phyloP scores from a whole-genome alignment of 208 protist genomes.

The Phytomonas sp. region DNA sequence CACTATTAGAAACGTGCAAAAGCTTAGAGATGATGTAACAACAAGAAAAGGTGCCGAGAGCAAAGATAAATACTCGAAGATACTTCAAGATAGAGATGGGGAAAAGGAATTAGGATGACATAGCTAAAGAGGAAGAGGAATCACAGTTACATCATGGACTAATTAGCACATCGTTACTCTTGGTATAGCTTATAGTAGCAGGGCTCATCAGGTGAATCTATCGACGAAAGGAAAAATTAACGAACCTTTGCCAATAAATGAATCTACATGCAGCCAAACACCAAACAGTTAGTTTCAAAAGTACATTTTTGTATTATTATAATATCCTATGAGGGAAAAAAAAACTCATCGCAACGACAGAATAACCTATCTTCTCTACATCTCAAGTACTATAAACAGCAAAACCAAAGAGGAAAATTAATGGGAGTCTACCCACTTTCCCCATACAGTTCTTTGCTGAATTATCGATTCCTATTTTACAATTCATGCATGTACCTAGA shows the following conservation, averaged over 20 bases:
- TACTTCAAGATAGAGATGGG: neutral
- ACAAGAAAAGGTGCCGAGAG: neutral
- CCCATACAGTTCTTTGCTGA: neutral
- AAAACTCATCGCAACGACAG: neutral
- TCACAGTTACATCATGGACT: neutral
- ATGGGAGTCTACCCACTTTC: neutral
- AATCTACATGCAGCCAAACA: neutral
- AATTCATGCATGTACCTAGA: conserved; percentile 1
- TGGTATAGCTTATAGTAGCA: neutral
- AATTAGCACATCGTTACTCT: neutral
- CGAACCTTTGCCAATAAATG: neutral
- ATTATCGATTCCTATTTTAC: neutral
- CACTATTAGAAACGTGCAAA: neutral
- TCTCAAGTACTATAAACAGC: neutral
- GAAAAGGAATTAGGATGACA: neutral
- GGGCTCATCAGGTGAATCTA: neutral
- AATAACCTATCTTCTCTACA: neutral
- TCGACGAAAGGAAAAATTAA: neutral
- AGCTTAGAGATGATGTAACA: neutral
- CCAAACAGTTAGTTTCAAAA: neutral
- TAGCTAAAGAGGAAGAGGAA: neutral
- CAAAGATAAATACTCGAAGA: neutral
- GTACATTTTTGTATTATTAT: neutral
- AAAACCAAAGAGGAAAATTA: neutral
- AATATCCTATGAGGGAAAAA: neutral